Percentiles rank a stretch among this genome's conserved stretches.
Evolutionary conservation across 148 eudicot species (phyloP).

Genomic region (Tetragonia tetragonoides): DNA sequence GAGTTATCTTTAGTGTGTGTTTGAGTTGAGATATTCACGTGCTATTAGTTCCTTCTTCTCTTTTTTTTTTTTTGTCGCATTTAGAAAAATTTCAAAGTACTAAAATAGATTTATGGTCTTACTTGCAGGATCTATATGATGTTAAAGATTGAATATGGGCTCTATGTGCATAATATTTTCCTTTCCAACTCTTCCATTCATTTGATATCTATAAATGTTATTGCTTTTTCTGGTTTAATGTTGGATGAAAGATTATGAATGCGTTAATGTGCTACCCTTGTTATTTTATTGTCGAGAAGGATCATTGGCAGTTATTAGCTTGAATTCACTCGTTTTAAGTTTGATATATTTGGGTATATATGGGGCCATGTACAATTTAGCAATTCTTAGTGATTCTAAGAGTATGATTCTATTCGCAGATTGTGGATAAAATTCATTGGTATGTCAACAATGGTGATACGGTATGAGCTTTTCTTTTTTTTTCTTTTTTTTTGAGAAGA

Average conservation of each 20-base stretch:
- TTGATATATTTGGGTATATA: neutral
- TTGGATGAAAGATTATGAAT: neutral
- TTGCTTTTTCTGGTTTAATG: neutral
- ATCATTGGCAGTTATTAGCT: neutral
- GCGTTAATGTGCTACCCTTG: neutral
- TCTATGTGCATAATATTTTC: neutral
- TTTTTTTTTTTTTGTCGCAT: no score
- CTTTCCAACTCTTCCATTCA: neutral
- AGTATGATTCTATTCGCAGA: constrained; percentile 43
- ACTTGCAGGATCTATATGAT: neutral
- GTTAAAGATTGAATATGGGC: neutral
- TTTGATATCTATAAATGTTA: neutral
- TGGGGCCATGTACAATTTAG: neutral
- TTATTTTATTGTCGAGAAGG: neutral
- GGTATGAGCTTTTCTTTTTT: constrained; percentile 40
- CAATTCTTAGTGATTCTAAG: neutral
- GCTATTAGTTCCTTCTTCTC: no score
- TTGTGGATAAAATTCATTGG: constrained; percentile 67
- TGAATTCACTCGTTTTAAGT: neutral
- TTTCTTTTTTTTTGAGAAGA: neutral
- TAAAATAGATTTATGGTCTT: no score
- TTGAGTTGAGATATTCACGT: neutral
- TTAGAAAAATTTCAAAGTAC: no score
- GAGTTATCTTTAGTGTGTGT: neutral
- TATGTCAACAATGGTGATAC: constrained; percentile 71